Evolutionary conservation across 2,329 filamentous ascomycete genomes (phyloP).

Genomic region (Xenosphaeropsis pyriputrescens): DNA sequence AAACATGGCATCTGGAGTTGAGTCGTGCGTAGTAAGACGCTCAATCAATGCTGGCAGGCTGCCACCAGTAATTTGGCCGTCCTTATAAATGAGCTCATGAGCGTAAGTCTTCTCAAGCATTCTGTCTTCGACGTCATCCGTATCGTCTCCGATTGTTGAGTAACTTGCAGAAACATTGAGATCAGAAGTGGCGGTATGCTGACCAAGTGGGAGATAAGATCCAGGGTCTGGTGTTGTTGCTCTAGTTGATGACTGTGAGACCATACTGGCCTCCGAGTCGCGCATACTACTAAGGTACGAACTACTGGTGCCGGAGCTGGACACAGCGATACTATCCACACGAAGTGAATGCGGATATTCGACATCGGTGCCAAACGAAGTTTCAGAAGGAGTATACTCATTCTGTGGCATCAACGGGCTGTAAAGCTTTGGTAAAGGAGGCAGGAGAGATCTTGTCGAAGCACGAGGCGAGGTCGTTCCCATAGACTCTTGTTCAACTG

Average conservation of each 20-base stretch:
- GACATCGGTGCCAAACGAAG: slow-evolving; percentile 27
- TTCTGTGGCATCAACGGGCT: slow-evolving; percentile 32
- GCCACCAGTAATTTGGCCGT: slow-evolving; percentile 86
- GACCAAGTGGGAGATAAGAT: slow-evolving; percentile 10
- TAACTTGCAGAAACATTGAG: slow-evolving; percentile 50
- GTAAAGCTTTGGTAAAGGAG: slow-evolving; percentile 41
- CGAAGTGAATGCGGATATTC: slow-evolving; percentile 38
- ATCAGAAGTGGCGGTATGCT: slow-evolving; percentile 51
- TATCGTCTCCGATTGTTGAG: slow-evolving; percentile 55
- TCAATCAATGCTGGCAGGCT: slow-evolving; percentile 87
- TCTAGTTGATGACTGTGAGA: slow-evolving; percentile 73
- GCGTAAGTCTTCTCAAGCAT: slow-evolving; percentile 87
- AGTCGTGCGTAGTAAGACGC: slow-evolving; percentile 81
- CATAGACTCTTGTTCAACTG: neutral
- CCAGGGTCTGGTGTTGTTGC: slow-evolving; percentile 69
- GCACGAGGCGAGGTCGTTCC: slow-evolving; percentile 20
- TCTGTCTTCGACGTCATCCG: slow-evolving; percentile 65
- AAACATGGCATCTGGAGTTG: slow-evolving; percentile 81
- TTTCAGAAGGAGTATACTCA: slow-evolving; percentile 32
- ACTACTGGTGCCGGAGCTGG: slow-evolving; percentile 63
- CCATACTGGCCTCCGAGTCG: slow-evolving; percentile 65
- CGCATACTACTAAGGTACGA: slow-evolving; percentile 60
- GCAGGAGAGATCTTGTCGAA: slow-evolving; percentile 31
- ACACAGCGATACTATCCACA: slow-evolving; percentile 58
- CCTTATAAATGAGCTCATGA: slow-evolving; percentile 82